Base-by-base conservation (phyloP, 306 rosid species). In the Prosopis cineraria region DNA sequence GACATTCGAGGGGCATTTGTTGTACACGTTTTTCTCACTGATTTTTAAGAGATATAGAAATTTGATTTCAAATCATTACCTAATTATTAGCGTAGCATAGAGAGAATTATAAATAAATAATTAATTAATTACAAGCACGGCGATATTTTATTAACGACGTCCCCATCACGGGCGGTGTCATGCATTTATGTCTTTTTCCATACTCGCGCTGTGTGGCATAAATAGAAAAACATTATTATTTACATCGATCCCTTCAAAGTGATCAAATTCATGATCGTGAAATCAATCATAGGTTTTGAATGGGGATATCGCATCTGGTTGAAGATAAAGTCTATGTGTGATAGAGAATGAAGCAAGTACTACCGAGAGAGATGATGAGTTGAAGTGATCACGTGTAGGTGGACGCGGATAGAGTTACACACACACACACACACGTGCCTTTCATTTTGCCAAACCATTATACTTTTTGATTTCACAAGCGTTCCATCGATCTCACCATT, bases 321-420 rank as follows among this genome's bases (percentile, higher is more conserved):
- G 33, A 47, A 20, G 52, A 76, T 31, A 33, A 63, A 34, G 76
- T 41, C 22, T 52, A 22, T 68, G 72, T 43, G 74, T 41, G 74
- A 45, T 30, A 16, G 60, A 68, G 74, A 45, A 12, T 16, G 73
- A 7, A 69, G 58, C 73, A 69, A 69, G 58, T 43, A 69, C 58
- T 2, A 55, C 3, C 62, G 39, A 25, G 37, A 43, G 56, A 41
- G 22, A 25, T 36, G 20, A 24, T n/a, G 41, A 47, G 11, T 10
- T 70, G 20, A 48, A 25, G 59, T 16, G 40, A 45, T 48, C 63
- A 70, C 25, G n/a, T 43, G 82, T 81, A 64, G 74, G 56, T 62
- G 13, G 25, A 27, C 19, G 29, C 30, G 19, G 45, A 34, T 34
- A 64, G 13, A 31, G 1, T 0, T 31, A 4, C 4, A 20, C 58